A percentile compares a stretch with the other conserved stretches of the same genome.
These are phyloP conservation scores for Nadsonia fulvescens DNA, from an alignment of 805 yeast species.

Conservation along the genomic window DNA sequence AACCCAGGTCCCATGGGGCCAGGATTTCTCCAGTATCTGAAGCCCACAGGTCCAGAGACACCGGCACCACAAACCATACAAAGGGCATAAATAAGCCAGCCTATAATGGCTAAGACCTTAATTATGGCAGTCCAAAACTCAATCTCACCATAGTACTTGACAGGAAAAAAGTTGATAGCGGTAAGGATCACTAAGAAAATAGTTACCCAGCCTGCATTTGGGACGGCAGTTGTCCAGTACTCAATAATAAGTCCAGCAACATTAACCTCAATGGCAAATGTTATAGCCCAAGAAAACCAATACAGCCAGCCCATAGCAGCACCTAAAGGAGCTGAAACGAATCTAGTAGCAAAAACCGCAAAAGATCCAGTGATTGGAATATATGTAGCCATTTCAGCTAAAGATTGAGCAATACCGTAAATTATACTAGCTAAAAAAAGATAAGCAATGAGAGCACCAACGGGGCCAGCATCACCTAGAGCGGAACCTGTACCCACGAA, in stretches of 20 bases:
- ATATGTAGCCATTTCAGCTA: conserved; percentile 35
- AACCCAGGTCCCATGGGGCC: conserved; percentile 39
- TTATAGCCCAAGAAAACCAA: conserved; percentile 29
- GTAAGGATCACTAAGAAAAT: conserved; percentile 32
- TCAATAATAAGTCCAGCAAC: conserved; percentile 25
- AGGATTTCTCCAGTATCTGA: conserved; percentile 23
- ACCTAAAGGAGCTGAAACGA: conserved; percentile 40
- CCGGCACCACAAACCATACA: conserved; percentile 34
- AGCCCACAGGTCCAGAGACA: conserved; percentile 18
- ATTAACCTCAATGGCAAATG: conserved; percentile 27
- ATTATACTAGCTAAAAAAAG: conserved; percentile 39
- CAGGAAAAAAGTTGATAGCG: conserved; percentile 32
- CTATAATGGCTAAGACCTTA: conserved; percentile 45
- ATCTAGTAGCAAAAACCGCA: conserved; percentile 41
- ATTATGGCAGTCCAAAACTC: conserved; percentile 50
- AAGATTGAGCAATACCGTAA: conserved; percentile 39
- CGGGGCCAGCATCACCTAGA: conserved; percentile 52
- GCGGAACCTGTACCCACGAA: conserved; percentile 58
- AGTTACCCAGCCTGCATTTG: conserved; percentile 29
- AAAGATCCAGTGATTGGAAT: conserved; percentile 49
- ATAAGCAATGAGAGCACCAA: conserved; percentile 40
- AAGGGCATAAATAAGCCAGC: conserved; percentile 39
- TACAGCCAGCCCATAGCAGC: conserved; percentile 37
- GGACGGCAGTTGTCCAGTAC: conserved; percentile 30
- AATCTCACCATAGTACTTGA: conserved; percentile 32